These are phyloP conservation scores for Monosporozyma aerobia DNA, from an alignment of 805 yeast genomes.

Conservation along the genomic window DNA sequence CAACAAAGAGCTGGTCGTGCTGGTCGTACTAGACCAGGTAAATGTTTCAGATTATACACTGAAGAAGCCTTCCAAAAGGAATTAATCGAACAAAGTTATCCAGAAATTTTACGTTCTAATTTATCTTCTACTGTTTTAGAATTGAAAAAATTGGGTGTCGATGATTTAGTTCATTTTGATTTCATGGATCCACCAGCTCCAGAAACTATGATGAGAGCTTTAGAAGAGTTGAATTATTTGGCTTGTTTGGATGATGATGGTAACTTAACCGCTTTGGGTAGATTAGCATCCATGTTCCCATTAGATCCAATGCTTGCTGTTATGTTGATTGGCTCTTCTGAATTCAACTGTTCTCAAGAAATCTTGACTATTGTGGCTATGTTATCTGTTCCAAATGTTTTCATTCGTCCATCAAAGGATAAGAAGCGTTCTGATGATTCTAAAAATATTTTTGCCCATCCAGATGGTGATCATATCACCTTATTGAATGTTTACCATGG, in stretches of 20 bases:
- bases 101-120: conserved; percentile 88
- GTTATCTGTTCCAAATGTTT: conserved; percentile 88
- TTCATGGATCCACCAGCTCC: conserved; percentile 99
- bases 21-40: conserved; percentile 98
- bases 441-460: conserved; percentile 79
- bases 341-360: conserved; percentile 80
- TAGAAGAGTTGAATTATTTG: conserved; percentile 87
- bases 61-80: conserved; percentile 95
- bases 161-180: conserved; percentile 94
- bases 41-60: conserved; percentile 91
- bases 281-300: conserved; percentile 88
- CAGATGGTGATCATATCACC: conserved; percentile 92
- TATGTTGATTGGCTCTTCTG: conserved; percentile 80
- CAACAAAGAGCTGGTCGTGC: conserved; percentile 99
- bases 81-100: conserved; percentile 88
- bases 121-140: conserved; percentile 87
- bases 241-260: conserved; percentile 91
- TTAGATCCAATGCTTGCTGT: conserved; percentile 93
- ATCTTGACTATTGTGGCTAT: conserved; percentile 81
- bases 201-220: conserved; percentile 98
- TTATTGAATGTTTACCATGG: conserved; percentile 81
- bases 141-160: conserved; percentile 86
- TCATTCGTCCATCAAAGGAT: conserved; percentile 84
- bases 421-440: conserved; percentile 86
- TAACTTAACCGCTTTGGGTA: conserved; percentile 77